Conservation (phyloP, 768 basidiomycete species). For the Strobilomyces confusus region DNA sequence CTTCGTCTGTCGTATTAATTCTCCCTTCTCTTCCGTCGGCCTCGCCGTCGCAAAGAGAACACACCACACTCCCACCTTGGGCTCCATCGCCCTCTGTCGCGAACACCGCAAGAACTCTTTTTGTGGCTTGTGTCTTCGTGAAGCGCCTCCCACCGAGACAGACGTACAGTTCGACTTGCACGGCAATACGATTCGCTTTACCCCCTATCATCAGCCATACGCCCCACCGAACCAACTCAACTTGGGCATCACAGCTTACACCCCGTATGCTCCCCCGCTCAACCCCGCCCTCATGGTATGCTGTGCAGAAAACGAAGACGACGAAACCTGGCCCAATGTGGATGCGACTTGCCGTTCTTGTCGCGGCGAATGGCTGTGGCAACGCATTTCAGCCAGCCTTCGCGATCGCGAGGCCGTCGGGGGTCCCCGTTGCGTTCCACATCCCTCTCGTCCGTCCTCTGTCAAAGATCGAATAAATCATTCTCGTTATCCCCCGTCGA, state of each 20-base stretch:
- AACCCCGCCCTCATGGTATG: constrained; percentile 37
- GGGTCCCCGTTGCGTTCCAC: constrained; percentile 34
- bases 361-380: constrained; percentile 63
- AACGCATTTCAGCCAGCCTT: constrained; percentile 43
- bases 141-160: constrained; percentile 44
- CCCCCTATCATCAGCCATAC: constrained; percentile 31
- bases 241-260: constrained; percentile 23
- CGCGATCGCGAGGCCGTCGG: constrained; percentile 57
- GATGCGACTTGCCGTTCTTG: constrained; percentile 68
- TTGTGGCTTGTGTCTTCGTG: constrained; percentile 69
- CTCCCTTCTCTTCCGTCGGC: constrained; percentile 47
- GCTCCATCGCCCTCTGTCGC: constrained; percentile 50
- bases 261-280: constrained; percentile 22
- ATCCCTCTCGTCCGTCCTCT: constrained; percentile 11
- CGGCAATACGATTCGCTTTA: constrained; percentile 29
- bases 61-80: constrained; percentile 40
- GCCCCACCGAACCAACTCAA: constrained; percentile 17
- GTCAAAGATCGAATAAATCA: constrained; percentile 13
- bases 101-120: constrained; percentile 62
- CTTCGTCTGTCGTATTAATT: constrained; percentile 66
- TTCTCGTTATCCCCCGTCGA: constrained; percentile 25
- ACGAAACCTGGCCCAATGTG: constrained; percentile 59
- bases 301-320: constrained; percentile 69
- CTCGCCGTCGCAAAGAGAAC: constrained; percentile 49
- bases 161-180: constrained; percentile 35